A percentile compares a stretch with the other conserved stretches of the same genome.
Conservation (phyloP, 805 yeast genomes). For the Starmerella stellata region DNA sequence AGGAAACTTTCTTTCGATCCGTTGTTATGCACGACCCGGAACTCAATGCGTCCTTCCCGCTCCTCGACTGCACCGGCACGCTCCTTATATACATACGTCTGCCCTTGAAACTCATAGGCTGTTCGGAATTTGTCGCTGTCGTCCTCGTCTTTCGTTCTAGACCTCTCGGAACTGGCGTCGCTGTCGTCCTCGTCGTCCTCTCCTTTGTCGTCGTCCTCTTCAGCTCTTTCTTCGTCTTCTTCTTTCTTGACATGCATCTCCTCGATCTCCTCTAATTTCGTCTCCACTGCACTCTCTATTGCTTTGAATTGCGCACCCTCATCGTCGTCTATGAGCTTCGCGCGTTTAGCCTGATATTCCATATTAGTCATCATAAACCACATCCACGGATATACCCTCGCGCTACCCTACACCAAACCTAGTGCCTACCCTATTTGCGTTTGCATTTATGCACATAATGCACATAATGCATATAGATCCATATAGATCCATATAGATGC, state of each 20-base stretch:
- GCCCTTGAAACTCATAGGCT: slow-evolving; percentile 57
- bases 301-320: slow-evolving; percentile 16
- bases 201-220: slow-evolving; percentile 14
- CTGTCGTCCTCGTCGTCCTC: slow-evolving; percentile 17
- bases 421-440: too few species aligned
- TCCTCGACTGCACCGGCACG: slow-evolving; percentile 91
- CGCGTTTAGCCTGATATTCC: slow-evolving; percentile 6
- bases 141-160: slow-evolving; percentile 16
- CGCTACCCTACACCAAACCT: too few species aligned
- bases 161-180: slow-evolving; percentile 14
- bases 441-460: too few species aligned
- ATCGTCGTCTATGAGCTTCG: slow-evolving; percentile 14
- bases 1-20: slow-evolving; percentile 71
- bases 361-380: not conserved
- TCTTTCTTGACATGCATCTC: slow-evolving; percentile 17
- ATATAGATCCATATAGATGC: too few species aligned
- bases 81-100: slow-evolving; percentile 65
- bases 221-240: slow-evolving; percentile 14
- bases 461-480: too few species aligned
- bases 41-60: slow-evolving; percentile 79
- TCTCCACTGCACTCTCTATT: slow-evolving; percentile 17
- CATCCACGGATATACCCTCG: too few species aligned
- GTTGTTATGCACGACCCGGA: slow-evolving; percentile 91
- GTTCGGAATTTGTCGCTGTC: slow-evolving; percentile 22
- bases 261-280: slow-evolving; percentile 20